Percentiles rank a stretch among this genome's conserved stretches.
These are phyloP conservation scores for Peniophora sp. DNA, from an alignment of 1,284 basidiomycete genomes.

Conservation along the genomic window DNA sequence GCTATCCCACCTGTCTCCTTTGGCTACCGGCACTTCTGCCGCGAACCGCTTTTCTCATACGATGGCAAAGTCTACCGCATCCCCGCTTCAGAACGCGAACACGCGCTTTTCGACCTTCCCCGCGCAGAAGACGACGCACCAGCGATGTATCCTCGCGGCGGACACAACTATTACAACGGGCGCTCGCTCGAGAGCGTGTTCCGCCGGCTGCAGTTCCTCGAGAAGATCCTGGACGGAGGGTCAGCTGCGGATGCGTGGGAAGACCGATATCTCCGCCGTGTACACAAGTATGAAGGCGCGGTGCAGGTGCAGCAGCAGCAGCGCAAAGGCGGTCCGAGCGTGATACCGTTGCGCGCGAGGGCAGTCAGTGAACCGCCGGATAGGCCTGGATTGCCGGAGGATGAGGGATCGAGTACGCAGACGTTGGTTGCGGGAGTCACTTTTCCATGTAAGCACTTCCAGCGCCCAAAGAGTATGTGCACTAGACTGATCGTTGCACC, in stretches of 20 bases:
- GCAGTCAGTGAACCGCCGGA: no score
- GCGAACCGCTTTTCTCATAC: constrained; percentile 37
- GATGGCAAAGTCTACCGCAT: constrained; percentile 36
- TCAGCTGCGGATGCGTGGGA: constrained; percentile 3
- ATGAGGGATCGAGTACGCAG: no score
- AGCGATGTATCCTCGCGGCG: constrained; percentile 31
- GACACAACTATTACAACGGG: constrained; percentile 53
- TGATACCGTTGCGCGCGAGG: no score
- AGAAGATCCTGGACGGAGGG: constrained; percentile 21
- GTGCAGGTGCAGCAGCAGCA: background rate
- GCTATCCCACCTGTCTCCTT: constrained; percentile 38
- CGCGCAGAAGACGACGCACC: constrained; percentile 14
- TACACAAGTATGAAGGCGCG: background rate
- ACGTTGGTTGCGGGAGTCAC: no score
- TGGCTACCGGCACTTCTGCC: constrained; percentile 45
- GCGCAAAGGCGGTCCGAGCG: no score
- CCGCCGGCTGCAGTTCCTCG: constrained; percentile 35
- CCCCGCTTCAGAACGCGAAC: constrained; percentile 36
- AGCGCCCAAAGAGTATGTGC: no score
- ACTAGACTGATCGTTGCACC: no score
- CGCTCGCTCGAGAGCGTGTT: constrained; percentile 39
- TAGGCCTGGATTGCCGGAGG: no score
- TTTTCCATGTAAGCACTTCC: no score
- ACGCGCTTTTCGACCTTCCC: constrained; percentile 30
- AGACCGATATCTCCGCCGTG: background rate